A percentile compares a stretch with the other conserved stretches of the same genome.
These are phyloP conservation scores for Urostyla sp. DNA, from an alignment of 73 alveolate species.

Conservation along the genomic window DNA sequence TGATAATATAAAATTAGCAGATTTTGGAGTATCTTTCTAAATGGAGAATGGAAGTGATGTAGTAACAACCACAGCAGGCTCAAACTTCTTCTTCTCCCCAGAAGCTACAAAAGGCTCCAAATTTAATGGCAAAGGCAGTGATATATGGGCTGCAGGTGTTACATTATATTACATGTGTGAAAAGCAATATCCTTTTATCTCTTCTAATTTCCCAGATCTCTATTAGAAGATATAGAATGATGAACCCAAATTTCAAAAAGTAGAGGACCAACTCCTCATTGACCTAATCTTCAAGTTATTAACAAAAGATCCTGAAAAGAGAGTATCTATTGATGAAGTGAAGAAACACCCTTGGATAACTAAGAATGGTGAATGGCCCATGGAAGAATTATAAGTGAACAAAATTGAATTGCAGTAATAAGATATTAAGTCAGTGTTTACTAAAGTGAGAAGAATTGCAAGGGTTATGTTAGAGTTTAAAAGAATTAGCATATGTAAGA, in stretches of 20 bases:
- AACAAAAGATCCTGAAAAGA: constrained; percentile 30
- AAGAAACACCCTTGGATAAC: constrained; percentile 42
- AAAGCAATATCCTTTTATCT: constrained; percentile 65
- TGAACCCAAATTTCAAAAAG: constrained; percentile 13
- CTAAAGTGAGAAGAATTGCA: constrained; percentile 25
- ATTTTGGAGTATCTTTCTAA: constrained; percentile 79
- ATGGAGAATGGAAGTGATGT: constrained; percentile 36
- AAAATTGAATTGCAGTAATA: constrained; percentile 19
- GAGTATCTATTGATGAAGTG: constrained; percentile 1
- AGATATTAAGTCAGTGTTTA: constrained; percentile 30
- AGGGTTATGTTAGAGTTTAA: not conserved
- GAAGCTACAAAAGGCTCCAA: not conserved
- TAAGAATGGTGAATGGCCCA: constrained; percentile 31
- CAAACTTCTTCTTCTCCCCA: constrained; percentile 52
- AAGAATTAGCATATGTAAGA: no score
- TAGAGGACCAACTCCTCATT: not conserved
- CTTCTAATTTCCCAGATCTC: not conserved
- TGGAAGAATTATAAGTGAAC: not conserved
- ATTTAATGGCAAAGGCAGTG: constrained; percentile 61
- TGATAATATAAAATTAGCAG: constrained; percentile 77
- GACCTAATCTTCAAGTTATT: constrained; percentile 11
- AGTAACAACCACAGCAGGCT: constrained; percentile 37
- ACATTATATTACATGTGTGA: constrained; percentile 68
- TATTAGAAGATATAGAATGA: constrained; percentile 11
- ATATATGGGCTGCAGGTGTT: constrained; percentile 81